Evolutionary conservation across 2,329 filamentous ascomycete species (phyloP).

Genomic region (Paraphoma sp.): DNA sequence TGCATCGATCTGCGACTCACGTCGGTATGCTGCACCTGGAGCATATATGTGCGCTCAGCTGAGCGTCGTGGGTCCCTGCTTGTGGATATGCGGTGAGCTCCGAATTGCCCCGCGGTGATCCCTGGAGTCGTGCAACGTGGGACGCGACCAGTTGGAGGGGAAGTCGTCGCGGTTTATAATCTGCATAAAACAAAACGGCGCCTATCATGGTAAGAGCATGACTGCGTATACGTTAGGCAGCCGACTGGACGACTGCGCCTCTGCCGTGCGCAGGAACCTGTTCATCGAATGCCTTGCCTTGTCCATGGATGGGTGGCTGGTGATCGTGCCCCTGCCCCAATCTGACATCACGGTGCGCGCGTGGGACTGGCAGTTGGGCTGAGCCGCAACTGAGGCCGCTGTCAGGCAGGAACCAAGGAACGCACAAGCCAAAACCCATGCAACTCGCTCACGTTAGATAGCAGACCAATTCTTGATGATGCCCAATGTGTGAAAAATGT

Average conservation of each 20-base stretch:
- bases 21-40: slow-evolving; percentile 6
- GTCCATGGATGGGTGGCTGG: slow-evolving; percentile 20
- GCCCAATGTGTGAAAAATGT: too few species aligned
- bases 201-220: slow-evolving; percentile 15
- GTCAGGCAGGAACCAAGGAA: slow-evolving; percentile 19
- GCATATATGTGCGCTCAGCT: slow-evolving; percentile 20
- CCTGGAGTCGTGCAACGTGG: slow-evolving; percentile 15
- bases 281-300: slow-evolving; percentile 16
- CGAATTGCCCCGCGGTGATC: slow-evolving; percentile 19
- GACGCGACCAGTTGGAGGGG: slow-evolving; percentile 8
- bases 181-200: slow-evolving; percentile 6
- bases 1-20: slow-evolving; percentile 14
- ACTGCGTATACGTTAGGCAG: slow-evolving; percentile 20
- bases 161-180: slow-evolving; percentile 16
- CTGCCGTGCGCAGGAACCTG: slow-evolving; percentile 25
- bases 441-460: not conserved
- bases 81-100: slow-evolving; percentile 27
- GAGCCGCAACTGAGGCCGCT: slow-evolving; percentile 7
- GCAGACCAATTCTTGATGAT: not conserved
- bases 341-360: slow-evolving; percentile 23
- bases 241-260: slow-evolving; percentile 36
- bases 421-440: not conserved
- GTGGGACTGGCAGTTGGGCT: slow-evolving; percentile 14
- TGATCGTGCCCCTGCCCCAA: slow-evolving; percentile 5
- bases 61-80: slow-evolving; percentile 20